These are phyloP conservation scores for Plantago ovata DNA, from an alignment of 257 asterid species.

Conservation along the genomic window DNA sequence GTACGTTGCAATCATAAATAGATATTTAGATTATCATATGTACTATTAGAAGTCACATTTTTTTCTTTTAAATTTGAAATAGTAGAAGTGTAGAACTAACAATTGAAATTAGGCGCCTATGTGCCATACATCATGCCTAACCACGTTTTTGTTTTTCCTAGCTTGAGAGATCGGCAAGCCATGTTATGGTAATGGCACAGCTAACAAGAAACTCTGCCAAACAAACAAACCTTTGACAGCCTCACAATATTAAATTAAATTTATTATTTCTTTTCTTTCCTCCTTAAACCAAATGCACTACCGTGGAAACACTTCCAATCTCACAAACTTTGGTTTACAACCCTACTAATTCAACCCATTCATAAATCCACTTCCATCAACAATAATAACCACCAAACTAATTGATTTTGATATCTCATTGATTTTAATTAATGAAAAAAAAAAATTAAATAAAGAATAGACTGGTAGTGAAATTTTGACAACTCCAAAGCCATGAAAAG, in stretches of 20 bases:
- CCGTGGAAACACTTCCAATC: slow-evolving; percentile 2
- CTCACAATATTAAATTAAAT: no score
- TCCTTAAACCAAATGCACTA: not conserved
- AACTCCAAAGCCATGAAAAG: slow-evolving; percentile 48
- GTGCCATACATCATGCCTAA: not conserved
- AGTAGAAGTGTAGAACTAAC: no score
- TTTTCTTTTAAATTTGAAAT: no score
- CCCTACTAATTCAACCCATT: slow-evolving; percentile 9
- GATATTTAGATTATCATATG: not conserved
- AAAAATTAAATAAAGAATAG: no score
- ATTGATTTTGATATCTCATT: no score
- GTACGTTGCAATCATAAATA: no score
- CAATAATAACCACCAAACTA: not conserved
- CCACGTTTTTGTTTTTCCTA: no score
- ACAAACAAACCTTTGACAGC: not conserved
- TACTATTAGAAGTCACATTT: not conserved
- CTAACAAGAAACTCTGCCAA: not conserved
- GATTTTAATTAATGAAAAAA: no score
- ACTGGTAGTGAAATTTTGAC: slow-evolving; percentile 22
- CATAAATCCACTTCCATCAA: not conserved
- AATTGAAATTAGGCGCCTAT: not conserved
- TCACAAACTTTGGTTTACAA: not conserved
- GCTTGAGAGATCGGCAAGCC: not conserved
- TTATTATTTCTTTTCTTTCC: slow-evolving; percentile 8
- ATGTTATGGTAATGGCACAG: not conserved